Percentiles rank a stretch among this genome's conserved stretches.
Evolutionary conservation across 1,139 yeast species (phyloP).

Genomic region (Nakaseomyces sp.): DNA sequence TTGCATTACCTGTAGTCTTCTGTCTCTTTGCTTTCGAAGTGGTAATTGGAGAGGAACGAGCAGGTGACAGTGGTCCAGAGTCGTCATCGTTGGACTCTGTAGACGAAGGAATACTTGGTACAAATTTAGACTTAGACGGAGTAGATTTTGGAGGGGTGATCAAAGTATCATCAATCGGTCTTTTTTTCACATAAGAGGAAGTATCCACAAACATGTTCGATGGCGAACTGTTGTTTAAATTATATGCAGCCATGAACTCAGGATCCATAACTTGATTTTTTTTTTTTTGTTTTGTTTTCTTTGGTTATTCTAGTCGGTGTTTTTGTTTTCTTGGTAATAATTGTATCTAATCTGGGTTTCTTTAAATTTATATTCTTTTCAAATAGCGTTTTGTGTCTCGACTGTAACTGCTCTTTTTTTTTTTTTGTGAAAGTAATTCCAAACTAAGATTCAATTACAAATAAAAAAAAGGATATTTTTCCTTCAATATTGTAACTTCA

Average conservation of each 20-base stretch:
- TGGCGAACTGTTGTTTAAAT: background rate
- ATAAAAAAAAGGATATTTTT: no score
- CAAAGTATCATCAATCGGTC: constrained; percentile 1
- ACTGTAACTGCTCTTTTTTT: no score
- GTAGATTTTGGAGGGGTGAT: constrained; percentile 4
- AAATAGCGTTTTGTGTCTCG: no score
- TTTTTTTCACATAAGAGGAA: constrained; percentile 2
- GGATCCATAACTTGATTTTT: constrained; percentile 1
- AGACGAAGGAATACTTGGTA: background rate
- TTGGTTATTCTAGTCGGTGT: background rate
- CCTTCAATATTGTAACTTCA: no score
- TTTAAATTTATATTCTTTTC: no score
- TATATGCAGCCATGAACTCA: constrained; percentile 3
- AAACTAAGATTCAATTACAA: no score
- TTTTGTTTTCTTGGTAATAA: background rate
- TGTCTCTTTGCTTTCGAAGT: constrained; percentile 18
- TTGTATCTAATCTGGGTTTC: no score
- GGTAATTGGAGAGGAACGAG: constrained; percentile 38
- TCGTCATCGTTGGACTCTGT: background rate
- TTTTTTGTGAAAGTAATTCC: no score
- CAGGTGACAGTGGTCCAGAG: constrained; percentile 36
- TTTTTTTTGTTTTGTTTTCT: background rate
- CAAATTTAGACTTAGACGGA: background rate
- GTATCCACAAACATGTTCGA: constrained; percentile 1
- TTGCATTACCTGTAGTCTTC: constrained; percentile 14